Evolutionary conservation across 1,284 basidiomycete species (phyloP), one percentile per base, ranked within the genome.

Genomic region (Fistulina hepatica): DNA sequence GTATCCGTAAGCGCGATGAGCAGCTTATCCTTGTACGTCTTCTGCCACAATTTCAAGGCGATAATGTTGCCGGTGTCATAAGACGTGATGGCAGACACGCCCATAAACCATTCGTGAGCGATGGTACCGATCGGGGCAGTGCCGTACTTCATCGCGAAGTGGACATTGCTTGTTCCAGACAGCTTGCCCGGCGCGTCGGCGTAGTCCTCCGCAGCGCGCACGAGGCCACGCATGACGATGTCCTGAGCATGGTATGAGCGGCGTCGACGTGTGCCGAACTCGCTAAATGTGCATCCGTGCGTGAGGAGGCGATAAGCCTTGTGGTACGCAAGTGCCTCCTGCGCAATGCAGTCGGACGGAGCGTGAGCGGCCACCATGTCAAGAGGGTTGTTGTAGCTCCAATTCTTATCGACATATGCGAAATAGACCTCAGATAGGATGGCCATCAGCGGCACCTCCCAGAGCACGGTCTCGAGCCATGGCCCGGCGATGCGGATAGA

Each of bases 71-170:
- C 80, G 27, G 71, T 60, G 40, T 79, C 71, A 53, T 95, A 95
- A 2, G 90, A 89, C 46, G 70, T 72, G 42, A 86, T 52, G 3
- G 91, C 89, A 7, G 80, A 91, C 37, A 93, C 70, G 32, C 81
- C 92, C 92, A 97, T 97, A 54, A 89, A 90, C 88, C 90, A 94
- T 61, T 97, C 90, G 55, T 94, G 90, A 7, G 88, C 89, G 36
- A 94, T 90, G 2, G 90, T 93, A 2, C 90, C 90, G 21, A 86
- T 67, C 0, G 83, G 81, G 22, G 57, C 56, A 11, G 90, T 43
- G 17, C 65, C 66, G 51, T 90, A 77, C 54, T 81, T 81, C 43
- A 70, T 69, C 2, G 92, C 91, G 17, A 94, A 67, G 54, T 88
- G 75, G 11, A 91, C 89, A 59, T 95, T 95, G 48, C 86, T 91